phyloP scores from a whole-genome alignment of 2,329 filamentous ascomycete genomes.

The Xylariaceae sp. region DNA sequence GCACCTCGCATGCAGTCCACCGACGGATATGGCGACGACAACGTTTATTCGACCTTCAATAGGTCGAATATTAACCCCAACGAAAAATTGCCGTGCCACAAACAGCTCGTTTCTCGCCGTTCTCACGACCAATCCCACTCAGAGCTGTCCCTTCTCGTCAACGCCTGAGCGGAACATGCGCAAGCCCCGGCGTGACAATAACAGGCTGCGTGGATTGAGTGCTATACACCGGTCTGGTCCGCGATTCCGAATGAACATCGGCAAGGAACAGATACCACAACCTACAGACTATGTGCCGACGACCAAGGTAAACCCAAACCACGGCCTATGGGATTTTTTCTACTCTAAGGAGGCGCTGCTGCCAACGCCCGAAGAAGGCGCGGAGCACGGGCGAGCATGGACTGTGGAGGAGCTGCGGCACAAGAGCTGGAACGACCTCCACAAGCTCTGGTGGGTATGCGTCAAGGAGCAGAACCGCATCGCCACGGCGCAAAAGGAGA shows the following conservation, averaged over 20 bases:
- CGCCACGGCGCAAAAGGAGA: conserved; percentile 74
- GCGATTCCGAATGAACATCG: conserved; percentile 73
- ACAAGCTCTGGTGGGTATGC: conserved; percentile 93
- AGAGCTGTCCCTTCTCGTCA: conserved; percentile 38
- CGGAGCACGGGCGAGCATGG: conserved; percentile 80
- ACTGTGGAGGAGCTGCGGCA: conserved; percentile 79
- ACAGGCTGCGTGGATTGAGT: conserved; percentile 79
- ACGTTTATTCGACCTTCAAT: conserved; percentile 36
- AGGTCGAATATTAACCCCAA: conserved; percentile 32
- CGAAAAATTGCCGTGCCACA: conserved; percentile 17
- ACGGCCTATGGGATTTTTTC: conserved; percentile 95
- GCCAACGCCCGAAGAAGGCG: conserved; percentile 70
- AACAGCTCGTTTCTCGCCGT: conserved; percentile 18
- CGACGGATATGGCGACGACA: conserved; percentile 39
- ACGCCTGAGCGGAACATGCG: conserved; percentile 34
- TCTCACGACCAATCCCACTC: conserved; percentile 18
- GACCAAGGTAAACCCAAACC: conserved; percentile 67
- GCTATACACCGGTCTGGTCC: conserved; percentile 77
- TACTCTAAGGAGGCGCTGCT: conserved; percentile 69
- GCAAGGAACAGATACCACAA: conserved; percentile 70
- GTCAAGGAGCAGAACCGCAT: conserved; percentile 88
- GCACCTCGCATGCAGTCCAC: conserved; percentile 10
- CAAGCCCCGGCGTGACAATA: conserved; percentile 66
- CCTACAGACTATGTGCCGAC: conserved; percentile 67
- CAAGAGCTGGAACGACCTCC: conserved; percentile 93